Evolutionary conservation across 805 yeast species (phyloP).

Genomic region (Candida ipomoeae): DNA sequence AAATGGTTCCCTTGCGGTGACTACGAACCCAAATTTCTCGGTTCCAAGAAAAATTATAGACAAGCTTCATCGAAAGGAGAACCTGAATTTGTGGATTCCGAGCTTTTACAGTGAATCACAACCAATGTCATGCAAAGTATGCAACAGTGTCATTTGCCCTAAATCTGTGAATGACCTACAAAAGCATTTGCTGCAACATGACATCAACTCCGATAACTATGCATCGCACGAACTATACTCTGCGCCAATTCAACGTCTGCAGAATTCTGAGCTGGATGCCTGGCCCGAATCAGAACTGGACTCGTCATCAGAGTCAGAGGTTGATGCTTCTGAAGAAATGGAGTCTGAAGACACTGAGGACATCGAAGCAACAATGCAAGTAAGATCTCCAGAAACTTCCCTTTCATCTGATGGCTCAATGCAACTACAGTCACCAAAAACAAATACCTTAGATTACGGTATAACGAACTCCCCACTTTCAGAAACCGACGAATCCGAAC

Average conservation of each 20-base stretch:
- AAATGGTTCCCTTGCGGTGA: background rate
- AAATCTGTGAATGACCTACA: background rate
- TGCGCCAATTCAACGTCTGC: background rate
- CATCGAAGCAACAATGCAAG: background rate
- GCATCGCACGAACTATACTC: background rate
- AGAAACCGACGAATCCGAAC: no score
- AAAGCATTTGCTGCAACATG: constrained; percentile 8
- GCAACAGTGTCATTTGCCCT: background rate
- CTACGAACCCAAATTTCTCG: background rate
- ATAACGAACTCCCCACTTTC: no score
- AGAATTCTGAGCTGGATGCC: background rate
- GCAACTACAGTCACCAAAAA: no score
- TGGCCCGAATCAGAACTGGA: background rate
- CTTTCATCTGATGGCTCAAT: no score
- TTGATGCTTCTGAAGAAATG: background rate
- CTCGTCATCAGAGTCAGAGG: background rate
- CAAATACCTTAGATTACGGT: no score
- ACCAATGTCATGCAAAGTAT: background rate
- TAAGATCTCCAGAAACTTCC: background rate
- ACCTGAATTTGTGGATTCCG: background rate
- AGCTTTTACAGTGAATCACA: background rate
- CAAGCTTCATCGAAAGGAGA: background rate
- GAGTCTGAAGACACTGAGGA: background rate
- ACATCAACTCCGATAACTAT: constrained; percentile 4
- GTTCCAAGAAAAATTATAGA: background rate